phyloP scores from a whole-genome alignment of 2,329 filamentous ascomycete species.

The Aspergillus caelatus region DNA sequence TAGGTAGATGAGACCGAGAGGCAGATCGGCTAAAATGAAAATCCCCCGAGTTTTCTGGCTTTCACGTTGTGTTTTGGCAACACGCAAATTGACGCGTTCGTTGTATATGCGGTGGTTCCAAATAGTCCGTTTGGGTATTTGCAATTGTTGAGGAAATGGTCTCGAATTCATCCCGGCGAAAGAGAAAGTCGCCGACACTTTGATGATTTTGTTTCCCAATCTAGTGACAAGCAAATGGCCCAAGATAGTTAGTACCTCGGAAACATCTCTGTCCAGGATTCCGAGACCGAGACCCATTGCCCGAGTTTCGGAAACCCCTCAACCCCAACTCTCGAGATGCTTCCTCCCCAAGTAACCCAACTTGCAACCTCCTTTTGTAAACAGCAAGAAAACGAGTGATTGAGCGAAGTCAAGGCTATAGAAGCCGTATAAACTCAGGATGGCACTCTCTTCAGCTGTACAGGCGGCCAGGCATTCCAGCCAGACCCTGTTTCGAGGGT shows the following conservation, averaged over 20 bases:
- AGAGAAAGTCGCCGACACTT: background rate
- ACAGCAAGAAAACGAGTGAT: background rate
- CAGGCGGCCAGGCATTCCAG: conserved; percentile 1
- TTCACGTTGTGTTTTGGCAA: background rate
- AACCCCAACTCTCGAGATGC: background rate
- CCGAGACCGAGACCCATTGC: conserved; percentile 9
- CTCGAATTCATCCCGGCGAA: background rate
- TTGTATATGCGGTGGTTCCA: too few relatives aligned
- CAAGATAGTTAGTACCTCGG: conserved; percentile 6
- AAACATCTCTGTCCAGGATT: conserved; percentile 11
- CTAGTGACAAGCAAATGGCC: background rate
- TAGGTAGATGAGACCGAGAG: background rate
- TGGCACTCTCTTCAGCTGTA: conserved; percentile 8
- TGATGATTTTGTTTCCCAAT: background rate
- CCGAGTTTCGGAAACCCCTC: conserved; percentile 11
- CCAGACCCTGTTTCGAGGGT: background rate
- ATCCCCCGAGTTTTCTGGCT: background rate
- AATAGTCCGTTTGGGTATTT: too few relatives aligned
- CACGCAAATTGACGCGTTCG: too few relatives aligned
- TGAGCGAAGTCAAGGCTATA: background rate
- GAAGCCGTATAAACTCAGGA: background rate
- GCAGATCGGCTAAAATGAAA: background rate
- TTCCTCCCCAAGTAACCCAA: background rate
- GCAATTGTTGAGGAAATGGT: too few relatives aligned
- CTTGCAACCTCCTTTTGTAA: background rate